Percentiles rank a stretch among this genome's conserved stretches.
phyloP scores from a whole-genome alignment of 139 green algal species.

The Chlorella vulgaris region DNA sequence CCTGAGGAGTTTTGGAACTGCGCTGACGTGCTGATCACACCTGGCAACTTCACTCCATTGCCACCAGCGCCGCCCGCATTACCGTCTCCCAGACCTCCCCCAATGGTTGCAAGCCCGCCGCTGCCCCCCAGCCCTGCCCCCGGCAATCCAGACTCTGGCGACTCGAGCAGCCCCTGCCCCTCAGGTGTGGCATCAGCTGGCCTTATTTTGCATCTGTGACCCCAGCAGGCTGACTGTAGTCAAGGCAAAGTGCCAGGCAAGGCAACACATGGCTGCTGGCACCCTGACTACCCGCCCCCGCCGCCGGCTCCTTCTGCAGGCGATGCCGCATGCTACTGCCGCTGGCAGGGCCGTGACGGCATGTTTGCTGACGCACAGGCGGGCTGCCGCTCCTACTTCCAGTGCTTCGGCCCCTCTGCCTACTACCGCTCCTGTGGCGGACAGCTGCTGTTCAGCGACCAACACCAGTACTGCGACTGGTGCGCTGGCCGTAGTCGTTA shows the following conservation, averaged over 20 bases:
- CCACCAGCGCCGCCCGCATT: background rate
- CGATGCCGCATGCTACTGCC: background rate
- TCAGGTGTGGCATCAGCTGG: background rate
- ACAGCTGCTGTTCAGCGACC: background rate
- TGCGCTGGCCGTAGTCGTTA: background rate
- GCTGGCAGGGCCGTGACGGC: background rate
- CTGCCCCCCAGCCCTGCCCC: background rate
- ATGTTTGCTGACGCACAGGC: constrained; percentile 2
- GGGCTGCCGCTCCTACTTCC: background rate
- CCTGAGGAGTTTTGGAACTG: constrained; percentile 33
- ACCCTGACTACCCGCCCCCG: background rate
- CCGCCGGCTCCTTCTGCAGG: background rate
- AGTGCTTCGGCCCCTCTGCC: background rate
- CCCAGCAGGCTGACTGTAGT: background rate
- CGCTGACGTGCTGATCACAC: background rate
- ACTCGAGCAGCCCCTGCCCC: background rate
- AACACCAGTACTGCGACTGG: background rate
- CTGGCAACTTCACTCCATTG: background rate
- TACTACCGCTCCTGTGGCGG: background rate
- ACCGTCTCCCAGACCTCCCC: background rate
- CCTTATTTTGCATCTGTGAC: too few relatives aligned
- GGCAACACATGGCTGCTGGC: too few relatives aligned
- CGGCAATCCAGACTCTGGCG: background rate
- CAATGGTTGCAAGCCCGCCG: background rate
- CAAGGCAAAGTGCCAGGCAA: too few relatives aligned